Evolutionary conservation across 805 yeast genomes (phyloP), one percentile per base, ranked within the genome.

Genomic region (Candida dendrica): DNA sequence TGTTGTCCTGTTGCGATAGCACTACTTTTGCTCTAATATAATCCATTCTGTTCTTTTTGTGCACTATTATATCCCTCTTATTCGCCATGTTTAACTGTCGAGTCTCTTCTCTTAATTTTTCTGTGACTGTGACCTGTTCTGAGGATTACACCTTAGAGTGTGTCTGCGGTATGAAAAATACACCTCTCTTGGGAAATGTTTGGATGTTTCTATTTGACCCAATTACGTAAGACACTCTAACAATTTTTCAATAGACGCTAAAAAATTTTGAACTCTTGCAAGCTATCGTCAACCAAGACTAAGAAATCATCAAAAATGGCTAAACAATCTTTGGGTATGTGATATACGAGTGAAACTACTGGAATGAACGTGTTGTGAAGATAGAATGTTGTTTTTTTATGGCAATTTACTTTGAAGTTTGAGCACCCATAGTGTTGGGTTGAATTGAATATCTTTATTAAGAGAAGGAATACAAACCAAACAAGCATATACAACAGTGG

Each of bases 271-370:
- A 27, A 27, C 30, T 27, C 30, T 27, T 27, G 30, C n/a, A 27
- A 27, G n/a, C n/a, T 27, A 27, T 27, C n/a, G 30, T 27, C 34
- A 20, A 33, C 41, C 32, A 36, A 14, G 30, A 36, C 46, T 40
- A 43, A 47, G 45, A 50, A 37, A 46, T 45, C 44, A 47, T 47
- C 42, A 48, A 60, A 51, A 60, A 68, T 68, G 73, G 73, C 73
- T 66, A 68, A 67, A 60, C 73, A 68, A 68, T 68, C 73, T 56
- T 64, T 68, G 62, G 72, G 72, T 68, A 67, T 64, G 72, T 67
- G 42, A 14, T 20, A 3, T 6, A 18, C 6, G 19, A 26, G 35
- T 8, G 33, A 31, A 38, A 41, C 20, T 19, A 41, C 26, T 31
- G 14, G 33, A 16, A 27, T 11, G 17, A 10, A 20, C 9, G 33